Base-by-base conservation (phyloP, 495 filamentous ascomycete genomes). In the Evansstolkia leycettana region DNA sequence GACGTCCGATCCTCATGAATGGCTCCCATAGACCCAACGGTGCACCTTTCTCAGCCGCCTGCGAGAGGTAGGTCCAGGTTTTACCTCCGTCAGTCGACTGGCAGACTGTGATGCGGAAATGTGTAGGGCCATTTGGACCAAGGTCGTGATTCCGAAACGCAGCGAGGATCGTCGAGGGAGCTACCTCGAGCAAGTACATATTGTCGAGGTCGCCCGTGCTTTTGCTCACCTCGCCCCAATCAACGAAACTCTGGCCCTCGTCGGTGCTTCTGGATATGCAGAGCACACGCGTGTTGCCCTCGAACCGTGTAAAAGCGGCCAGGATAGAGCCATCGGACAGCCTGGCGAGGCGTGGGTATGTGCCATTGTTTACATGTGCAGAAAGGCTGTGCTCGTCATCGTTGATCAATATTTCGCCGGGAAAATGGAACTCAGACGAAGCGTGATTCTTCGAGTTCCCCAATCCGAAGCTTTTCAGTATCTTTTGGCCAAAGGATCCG, bases 21-120 rank as follows among this genome's bases (percentile, higher is more conserved):
- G 75, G 73, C 43, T 80, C 75, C 75, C 73, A 77, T 23, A 70
- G 62, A 0, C 73, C 73, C 8, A 70, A 47, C 0, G 65, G 62
- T 1, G 55, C 44, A 6, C 43, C 47, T 24, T 58, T 58, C 34
- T 62, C 54, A 7, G 54, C 62, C 7, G 73, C 67, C 35, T 74
- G 70, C n/a, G 67, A 64, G 0, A 70, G 58, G 45, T 62, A 78
- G 2, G 35, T 35, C 75, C 74, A 80, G 1, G 52, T 59, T 1
- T 45, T 52, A 1, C 73, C 76, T 30, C 58, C 61, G 43, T 80
- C 72, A 8, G 39, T 51, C 16, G 72, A 76, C 25, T 62, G 57
- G 43, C 69, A 78, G 10, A 79, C 62, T 0, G 71, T 76, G 47
- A 80, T 78, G 16, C 75, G 74, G 55, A 70, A 78, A 45, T 61